These are phyloP conservation scores for Cenchrus purpureus DNA, from an alignment of 176 grass and related monocot genomes.

Conservation along the genomic window DNA sequence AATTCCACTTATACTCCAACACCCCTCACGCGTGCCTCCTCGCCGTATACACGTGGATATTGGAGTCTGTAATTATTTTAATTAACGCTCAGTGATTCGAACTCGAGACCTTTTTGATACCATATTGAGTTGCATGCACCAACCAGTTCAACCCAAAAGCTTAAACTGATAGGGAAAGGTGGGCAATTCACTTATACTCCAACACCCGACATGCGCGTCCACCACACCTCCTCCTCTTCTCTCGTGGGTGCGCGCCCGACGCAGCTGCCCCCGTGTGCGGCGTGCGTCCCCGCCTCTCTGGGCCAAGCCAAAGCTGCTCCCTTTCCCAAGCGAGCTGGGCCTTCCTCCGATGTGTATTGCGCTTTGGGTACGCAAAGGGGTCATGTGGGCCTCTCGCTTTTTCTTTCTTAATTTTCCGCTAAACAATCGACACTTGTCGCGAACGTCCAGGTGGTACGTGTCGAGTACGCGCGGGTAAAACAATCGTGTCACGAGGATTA, in stretches of 20 bases:
- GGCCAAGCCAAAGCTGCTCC: not conserved
- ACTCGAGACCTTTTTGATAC: too few relatives aligned
- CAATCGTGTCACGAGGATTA: not conserved
- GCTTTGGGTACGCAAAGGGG: not conserved
- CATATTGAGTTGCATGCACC: too few relatives aligned
- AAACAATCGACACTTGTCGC: not conserved
- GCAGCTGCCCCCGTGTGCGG: not conserved
- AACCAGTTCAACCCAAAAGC: too few relatives aligned
- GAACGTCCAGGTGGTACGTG: slow-evolving; percentile 39
- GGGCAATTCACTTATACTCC: too few relatives aligned
- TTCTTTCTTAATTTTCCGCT: not conserved
- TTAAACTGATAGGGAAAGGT: too few relatives aligned
- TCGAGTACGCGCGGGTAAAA: not conserved
- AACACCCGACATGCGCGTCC: not conserved
- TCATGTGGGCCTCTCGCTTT: slow-evolving; percentile 20
- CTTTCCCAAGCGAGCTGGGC: not conserved
- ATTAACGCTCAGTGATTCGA: too few relatives aligned
- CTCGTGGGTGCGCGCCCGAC: slow-evolving; percentile 11
- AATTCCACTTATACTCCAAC: too few relatives aligned
- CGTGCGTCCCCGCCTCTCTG: not conserved
- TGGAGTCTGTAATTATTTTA: too few relatives aligned
- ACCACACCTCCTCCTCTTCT: not conserved
- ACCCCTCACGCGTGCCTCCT: too few relatives aligned
- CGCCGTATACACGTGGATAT: too few relatives aligned
- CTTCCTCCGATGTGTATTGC: not conserved